Evolutionary conservation across 2,329 filamentous ascomycete species (phyloP).

Genomic region (Biscogniauxia sp.): DNA sequence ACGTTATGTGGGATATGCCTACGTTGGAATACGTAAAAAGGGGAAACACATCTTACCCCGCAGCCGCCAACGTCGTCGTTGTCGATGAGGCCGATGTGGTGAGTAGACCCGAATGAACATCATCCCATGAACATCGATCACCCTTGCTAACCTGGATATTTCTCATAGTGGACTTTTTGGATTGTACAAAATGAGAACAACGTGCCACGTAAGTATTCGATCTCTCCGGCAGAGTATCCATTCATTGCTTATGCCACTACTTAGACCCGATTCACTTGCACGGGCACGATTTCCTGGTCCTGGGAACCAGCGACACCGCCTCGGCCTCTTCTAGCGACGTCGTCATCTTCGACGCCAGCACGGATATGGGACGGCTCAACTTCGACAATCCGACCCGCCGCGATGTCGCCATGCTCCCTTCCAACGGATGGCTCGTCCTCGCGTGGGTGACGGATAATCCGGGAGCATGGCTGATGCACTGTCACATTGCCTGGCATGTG

Average conservation of each 20-base stretch:
- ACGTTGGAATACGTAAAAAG: conserved; percentile 37
- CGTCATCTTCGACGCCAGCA: conserved; percentile 18
- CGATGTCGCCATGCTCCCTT: conserved; percentile 45
- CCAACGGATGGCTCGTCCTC: conserved; percentile 43
- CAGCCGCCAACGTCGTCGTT: conserved; percentile 26
- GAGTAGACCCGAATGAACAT: not conserved
- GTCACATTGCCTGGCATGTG: conserved; percentile 15
- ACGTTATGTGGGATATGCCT: conserved; percentile 41
- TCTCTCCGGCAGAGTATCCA: not conserved
- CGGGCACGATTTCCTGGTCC: conserved; percentile 18
- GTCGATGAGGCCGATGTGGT: conserved; percentile 24
- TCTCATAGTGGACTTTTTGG: conserved; percentile 28
- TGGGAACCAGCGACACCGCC: conserved; percentile 25
- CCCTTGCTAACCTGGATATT: not conserved
- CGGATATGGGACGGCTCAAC: conserved; percentile 32
- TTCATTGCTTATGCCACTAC: not conserved
- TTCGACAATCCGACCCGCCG: conserved; percentile 43
- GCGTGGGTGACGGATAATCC: conserved; percentile 49
- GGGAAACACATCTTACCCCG: conserved; percentile 26
- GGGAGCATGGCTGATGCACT: conserved; percentile 38
- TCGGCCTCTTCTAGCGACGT: conserved; percentile 7
- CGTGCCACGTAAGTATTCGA: conserved; percentile 21
- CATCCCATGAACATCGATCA: not conserved
- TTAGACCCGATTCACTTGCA: conserved; percentile 22
- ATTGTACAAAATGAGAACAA: conserved; percentile 31